Evolutionary conservation across 2,329 filamentous ascomycete genomes (phyloP).

Genomic region (Lachnellula occidentalis): DNA sequence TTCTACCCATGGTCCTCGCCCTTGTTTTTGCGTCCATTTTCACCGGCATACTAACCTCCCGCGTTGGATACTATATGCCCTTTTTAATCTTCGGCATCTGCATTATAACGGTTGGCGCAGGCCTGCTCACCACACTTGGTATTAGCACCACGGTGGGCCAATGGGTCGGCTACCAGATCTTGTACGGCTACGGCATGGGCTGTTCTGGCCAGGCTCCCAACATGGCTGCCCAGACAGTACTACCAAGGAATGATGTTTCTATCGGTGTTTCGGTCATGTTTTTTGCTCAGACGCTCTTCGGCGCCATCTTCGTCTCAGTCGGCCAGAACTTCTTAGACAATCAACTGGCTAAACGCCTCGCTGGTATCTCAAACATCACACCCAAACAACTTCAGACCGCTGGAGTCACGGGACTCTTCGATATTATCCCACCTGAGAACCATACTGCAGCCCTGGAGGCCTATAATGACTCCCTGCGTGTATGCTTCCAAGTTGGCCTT

Average conservation of each 20-base stretch:
- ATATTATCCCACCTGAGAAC: conserved; percentile 36
- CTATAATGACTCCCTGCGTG: conserved; percentile 56
- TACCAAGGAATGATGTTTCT: conserved; percentile 27
- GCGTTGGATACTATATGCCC: conserved; percentile 30
- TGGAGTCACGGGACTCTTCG: conserved; percentile 42
- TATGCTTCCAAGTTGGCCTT: conserved; percentile 55
- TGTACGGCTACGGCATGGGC: conserved; percentile 36
- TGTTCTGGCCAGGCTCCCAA: conserved; percentile 34
- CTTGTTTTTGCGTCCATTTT: conserved; percentile 24
- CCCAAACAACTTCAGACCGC: conserved; percentile 29
- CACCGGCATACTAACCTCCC: conserved; percentile 22
- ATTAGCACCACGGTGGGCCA: conserved; percentile 33
- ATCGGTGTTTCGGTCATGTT: conserved; percentile 30
- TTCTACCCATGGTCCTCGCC: conserved; percentile 6
- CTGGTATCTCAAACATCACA: conserved; percentile 6
- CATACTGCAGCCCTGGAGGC: conserved; percentile 41
- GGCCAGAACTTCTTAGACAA: conserved; percentile 16
- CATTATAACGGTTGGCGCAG: conserved; percentile 10
- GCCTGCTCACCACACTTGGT: conserved; percentile 32
- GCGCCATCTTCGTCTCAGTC: conserved; percentile 29
- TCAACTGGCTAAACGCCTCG: conserved; percentile 34
- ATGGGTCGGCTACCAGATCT: conserved; percentile 46
- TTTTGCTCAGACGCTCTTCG: conserved; percentile 31
- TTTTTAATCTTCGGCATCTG: conserved; percentile 12
- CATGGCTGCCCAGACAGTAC: conserved; percentile 31